Percentiles rank a stretch among this genome's conserved stretches.
Conservation (phyloP, 1,284 basidiomycete genomes). For the Rhizoctonia solani region DNA sequence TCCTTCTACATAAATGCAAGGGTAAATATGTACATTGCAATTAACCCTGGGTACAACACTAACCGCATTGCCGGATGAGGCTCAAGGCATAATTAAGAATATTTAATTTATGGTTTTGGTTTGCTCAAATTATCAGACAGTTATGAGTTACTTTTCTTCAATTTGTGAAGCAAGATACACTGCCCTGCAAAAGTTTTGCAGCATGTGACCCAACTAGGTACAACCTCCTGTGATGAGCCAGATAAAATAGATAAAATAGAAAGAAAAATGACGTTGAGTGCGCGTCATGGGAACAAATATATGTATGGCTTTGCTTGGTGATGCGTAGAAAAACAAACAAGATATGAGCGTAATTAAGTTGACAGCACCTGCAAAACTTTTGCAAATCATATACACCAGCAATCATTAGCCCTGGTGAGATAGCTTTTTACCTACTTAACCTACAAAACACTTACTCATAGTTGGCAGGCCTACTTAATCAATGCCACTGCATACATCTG, state of each 20-base stretch:
- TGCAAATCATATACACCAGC: neutral
- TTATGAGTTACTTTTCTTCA: no score
- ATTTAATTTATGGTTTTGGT: no score
- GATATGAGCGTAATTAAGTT: neutral
- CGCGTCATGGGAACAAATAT: neutral
- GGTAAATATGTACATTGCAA: no score
- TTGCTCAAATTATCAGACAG: no score
- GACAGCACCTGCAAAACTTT: slow-evolving; percentile 22
- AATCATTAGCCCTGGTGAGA: neutral
- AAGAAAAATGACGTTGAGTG: neutral
- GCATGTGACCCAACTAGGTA: neutral
- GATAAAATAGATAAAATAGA: neutral
- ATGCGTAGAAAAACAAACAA: neutral
- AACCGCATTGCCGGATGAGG: no score
- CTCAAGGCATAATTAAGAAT: no score
- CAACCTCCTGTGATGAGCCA: neutral
- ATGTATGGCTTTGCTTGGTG: neutral
- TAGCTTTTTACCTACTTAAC: neutral
- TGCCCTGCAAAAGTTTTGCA: slow-evolving; percentile 22
- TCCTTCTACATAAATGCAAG: no score
- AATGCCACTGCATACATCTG: neutral
- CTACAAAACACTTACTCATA: neutral
- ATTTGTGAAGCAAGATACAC: no score
- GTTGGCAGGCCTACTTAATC: neutral
- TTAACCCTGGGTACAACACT: no score